Percentiles rank a stretch among this genome's conserved stretches.
Conservation (phyloP, 163 green algal genomes). For the Scenedesmus sp. region DNA sequence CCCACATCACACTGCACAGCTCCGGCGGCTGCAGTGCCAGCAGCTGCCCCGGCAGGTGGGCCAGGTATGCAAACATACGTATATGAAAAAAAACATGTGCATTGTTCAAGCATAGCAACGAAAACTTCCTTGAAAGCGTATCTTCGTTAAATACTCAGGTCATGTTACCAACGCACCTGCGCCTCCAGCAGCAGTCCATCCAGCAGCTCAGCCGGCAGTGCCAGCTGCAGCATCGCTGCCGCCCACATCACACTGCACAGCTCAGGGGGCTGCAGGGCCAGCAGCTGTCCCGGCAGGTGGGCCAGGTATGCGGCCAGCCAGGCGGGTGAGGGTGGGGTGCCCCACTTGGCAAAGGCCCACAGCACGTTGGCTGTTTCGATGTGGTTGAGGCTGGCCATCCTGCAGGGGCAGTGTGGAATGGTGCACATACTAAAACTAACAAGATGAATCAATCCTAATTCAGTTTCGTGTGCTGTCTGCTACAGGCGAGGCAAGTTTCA, state of each 20-base stretch:
- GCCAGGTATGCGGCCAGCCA: neutral
- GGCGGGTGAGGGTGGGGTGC: neutral
- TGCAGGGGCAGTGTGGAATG: too few relatives aligned
- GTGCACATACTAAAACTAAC: too few relatives aligned
- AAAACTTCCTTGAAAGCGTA: too few relatives aligned
- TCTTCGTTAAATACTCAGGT: too few relatives aligned
- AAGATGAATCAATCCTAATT: too few relatives aligned
- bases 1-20: conserved; percentile 51
- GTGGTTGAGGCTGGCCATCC: conserved; percentile 44
- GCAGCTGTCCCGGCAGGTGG: neutral
- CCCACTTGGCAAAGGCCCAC: conserved; percentile 50
- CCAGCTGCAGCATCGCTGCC: conserved; percentile 37
- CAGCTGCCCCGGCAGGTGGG: neutral
- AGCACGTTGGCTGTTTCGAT: conserved; percentile 39
- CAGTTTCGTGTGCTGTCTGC: too few relatives aligned
- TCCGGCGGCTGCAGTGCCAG: conserved; percentile 20
- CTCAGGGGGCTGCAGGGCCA: conserved; percentile 21
- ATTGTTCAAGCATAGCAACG: too few relatives aligned
- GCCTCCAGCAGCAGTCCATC: neutral
- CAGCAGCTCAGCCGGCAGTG: neutral
- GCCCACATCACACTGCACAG: conserved; percentile 51
- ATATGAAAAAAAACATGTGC: too few relatives aligned
- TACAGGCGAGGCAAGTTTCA: too few relatives aligned
- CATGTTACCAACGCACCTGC: neutral
- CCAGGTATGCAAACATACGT: conserved; percentile 6